Base-by-base conservation (phyloP, 495 filamentous ascomycete species). In the Tetracladium setigerum region DNA sequence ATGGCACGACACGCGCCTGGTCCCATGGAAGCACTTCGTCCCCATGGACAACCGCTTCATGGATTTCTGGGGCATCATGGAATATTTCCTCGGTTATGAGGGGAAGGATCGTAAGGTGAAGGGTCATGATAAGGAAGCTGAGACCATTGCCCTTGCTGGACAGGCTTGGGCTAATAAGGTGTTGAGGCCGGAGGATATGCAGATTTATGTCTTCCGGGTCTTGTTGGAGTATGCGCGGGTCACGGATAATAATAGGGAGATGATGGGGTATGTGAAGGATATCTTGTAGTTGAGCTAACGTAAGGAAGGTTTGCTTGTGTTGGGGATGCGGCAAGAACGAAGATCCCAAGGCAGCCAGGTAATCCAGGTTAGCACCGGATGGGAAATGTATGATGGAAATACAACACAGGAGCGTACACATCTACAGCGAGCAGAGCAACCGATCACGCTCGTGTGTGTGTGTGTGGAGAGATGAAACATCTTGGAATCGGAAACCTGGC, bases 31-130 rank as follows among this genome's bases (percentile, higher is more conserved):
- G 45, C 84, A 88, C 54, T 88, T 80, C 53, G 82, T 88, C n/a
- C 87, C 87, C 1, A 86, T 92, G 83, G 87, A 91, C 57, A 89
- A 83, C 57, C 73, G 81, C 12, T 90, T 83, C 50, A 70, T 78
- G 31, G 87, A 94, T 58, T 66, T 87, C 38, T 90, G 81, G 43
- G 81, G 78, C 2, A 74, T 92, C 11, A 78, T 92, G 73, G 79
- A 86, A 47, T 91, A 89, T 57, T 90, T 91, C 60, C 52, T 88
- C 3, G 86, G 85, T 11, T 71, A 67, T 37, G 61, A 65, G 4
- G 62, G 68, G 19, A 54, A 53, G 41, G 57, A 58, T 35, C 50
- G 55, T 22, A 57, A 56, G 6, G 57, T 67, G 6, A 49, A 59
- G 12, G 65, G 63, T 10, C 79, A 84, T 51, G 83, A 86, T 52